Evolutionary conservation across 768 basidiomycete species (phyloP).

Genomic region (Gloeopeniophorella convolvens): DNA sequence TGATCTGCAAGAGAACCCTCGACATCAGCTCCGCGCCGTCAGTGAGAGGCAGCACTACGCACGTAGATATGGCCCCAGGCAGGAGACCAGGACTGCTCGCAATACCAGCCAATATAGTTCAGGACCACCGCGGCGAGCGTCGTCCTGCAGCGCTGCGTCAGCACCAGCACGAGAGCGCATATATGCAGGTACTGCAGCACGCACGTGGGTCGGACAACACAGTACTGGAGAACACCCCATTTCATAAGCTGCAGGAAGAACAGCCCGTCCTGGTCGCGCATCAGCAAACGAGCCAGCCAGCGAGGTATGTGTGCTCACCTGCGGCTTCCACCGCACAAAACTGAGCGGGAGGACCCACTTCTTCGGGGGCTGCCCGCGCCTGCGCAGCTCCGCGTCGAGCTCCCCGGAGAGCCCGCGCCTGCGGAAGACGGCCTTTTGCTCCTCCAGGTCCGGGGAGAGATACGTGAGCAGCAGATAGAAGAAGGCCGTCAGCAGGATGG

Average conservation of each 20-base stretch:
- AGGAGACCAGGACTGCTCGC: conserved; percentile 62
- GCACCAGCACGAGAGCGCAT: not conserved
- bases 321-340: conserved; percentile 55
- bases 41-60: conserved; percentile 18
- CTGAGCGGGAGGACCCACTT: conserved; percentile 71
- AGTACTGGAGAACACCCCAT: conserved; percentile 71
- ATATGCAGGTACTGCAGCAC: conserved; percentile 17
- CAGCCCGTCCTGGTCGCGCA: conserved; percentile 44
- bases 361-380: conserved; percentile 39
- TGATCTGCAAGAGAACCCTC: conserved; percentile 36
- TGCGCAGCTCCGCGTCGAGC: conserved; percentile 38
- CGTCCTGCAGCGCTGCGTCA: conserved; percentile 31
- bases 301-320: conserved; percentile 30
- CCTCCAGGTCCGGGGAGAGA: conserved; percentile 54
- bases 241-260: conserved; percentile 71
- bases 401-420: conserved; percentile 53
- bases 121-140: conserved; percentile 57
- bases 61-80: conserved; percentile 68
- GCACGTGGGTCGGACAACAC: conserved; percentile 54
- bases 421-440: conserved; percentile 54
- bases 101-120: conserved; percentile 62
- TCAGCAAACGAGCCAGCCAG: conserved; percentile 8
- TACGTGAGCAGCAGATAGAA: conserved; percentile 73
- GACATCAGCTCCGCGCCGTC: not conserved
- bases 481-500: conserved; percentile 68